These are phyloP conservation scores for Curvularia sp. DNA, from an alignment of 2,329 filamentous ascomycete genomes.

Conservation along the genomic window DNA sequence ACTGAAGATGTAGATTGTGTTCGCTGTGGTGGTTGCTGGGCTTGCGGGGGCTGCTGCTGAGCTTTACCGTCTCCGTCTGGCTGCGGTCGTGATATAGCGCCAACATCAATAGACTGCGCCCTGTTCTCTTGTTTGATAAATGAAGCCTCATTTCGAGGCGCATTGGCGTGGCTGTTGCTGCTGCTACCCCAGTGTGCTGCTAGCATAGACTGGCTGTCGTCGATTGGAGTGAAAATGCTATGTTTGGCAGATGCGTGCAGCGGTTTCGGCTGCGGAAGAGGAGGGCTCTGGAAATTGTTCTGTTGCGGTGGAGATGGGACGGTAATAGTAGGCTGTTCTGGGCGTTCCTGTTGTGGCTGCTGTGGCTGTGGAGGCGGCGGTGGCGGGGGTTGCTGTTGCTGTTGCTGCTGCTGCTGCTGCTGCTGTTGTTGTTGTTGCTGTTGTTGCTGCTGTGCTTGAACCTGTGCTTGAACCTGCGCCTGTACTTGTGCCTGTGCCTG, in stretches of 20 bases:
- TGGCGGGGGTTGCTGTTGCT: conserved; percentile 75
- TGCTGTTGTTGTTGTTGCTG: conserved; percentile 62
- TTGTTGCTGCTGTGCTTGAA: conserved; percentile 62
- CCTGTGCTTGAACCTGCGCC: conserved; percentile 54
- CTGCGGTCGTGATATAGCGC: conserved; percentile 57
- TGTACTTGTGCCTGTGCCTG: conserved; percentile 12
- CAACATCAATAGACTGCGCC: conserved; percentile 71
- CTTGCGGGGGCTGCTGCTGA: conserved; percentile 53
- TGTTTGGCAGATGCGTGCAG: conserved; percentile 71
- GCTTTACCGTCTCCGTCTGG: conserved; percentile 39
- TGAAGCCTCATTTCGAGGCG: conserved; percentile 53
- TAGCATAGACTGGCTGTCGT: conserved; percentile 86
- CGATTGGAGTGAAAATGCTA: conserved; percentile 97
- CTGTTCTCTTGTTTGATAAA: conserved; percentile 58
- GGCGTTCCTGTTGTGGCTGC: conserved; percentile 70
- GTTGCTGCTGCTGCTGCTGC: conserved; percentile 70
- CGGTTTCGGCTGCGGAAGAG: conserved; percentile 70
- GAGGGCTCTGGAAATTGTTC: conserved; percentile 61
- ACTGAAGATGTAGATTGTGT: conserved; percentile 67
- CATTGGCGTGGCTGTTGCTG: conserved; percentile 55
- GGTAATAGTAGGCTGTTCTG: conserved; percentile 49
- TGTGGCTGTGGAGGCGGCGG: conserved; percentile 77
- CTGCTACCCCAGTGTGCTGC: conserved; percentile 75
- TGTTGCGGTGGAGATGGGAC: conserved; percentile 61
- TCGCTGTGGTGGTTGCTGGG: conserved; percentile 55